phyloP scores from a whole-genome alignment of 768 basidiomycete genomes.

The Tricholoma terreum region DNA sequence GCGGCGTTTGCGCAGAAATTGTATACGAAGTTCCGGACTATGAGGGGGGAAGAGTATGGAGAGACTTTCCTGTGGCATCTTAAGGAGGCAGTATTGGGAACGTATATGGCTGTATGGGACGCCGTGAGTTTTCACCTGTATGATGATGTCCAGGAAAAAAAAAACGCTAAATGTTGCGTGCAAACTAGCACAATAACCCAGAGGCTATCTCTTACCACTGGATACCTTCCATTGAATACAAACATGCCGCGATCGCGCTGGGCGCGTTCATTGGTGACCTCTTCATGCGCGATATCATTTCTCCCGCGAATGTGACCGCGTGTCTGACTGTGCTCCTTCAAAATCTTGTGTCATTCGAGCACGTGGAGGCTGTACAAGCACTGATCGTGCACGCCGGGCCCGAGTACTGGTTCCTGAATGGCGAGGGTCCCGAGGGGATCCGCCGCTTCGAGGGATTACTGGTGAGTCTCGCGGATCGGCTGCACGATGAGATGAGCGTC shows the following conservation, averaged over 20 bases:
- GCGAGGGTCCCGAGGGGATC: slow-evolving; percentile 9
- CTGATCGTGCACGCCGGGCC: slow-evolving; percentile 12
- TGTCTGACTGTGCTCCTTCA: slow-evolving; percentile 11
- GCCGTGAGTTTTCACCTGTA: slow-evolving; percentile 10
- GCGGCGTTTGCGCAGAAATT: slow-evolving; percentile 9
- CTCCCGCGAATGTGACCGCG: slow-evolving; percentile 11
- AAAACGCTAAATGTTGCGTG: background rate
- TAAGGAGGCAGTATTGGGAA: slow-evolving; percentile 14
- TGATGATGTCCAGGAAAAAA: background rate
- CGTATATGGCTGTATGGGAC: slow-evolving; percentile 21
- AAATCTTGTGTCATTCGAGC: slow-evolving; percentile 18
- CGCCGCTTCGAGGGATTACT: background rate
- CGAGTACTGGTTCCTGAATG: slow-evolving; percentile 13
- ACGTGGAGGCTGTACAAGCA: slow-evolving; percentile 13
- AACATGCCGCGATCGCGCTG: slow-evolving; percentile 9
- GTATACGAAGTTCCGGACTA: slow-evolving; percentile 7
- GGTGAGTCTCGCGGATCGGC: background rate
- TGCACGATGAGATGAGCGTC: slow-evolving; percentile 1
- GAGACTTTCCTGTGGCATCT: slow-evolving; percentile 16
- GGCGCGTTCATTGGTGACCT: slow-evolving; percentile 11
- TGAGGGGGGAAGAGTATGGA: slow-evolving; percentile 10
- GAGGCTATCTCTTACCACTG: slow-evolving; percentile 14
- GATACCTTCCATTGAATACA: background rate
- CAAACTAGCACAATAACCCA: slow-evolving; percentile 7
- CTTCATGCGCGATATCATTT: slow-evolving; percentile 8